A percentile compares a stretch with the other conserved stretches of the same genome.
These are phyloP conservation scores for Podospora anserina DNA, from an alignment of 495 filamentous ascomycete species.

Conservation along the genomic window DNA sequence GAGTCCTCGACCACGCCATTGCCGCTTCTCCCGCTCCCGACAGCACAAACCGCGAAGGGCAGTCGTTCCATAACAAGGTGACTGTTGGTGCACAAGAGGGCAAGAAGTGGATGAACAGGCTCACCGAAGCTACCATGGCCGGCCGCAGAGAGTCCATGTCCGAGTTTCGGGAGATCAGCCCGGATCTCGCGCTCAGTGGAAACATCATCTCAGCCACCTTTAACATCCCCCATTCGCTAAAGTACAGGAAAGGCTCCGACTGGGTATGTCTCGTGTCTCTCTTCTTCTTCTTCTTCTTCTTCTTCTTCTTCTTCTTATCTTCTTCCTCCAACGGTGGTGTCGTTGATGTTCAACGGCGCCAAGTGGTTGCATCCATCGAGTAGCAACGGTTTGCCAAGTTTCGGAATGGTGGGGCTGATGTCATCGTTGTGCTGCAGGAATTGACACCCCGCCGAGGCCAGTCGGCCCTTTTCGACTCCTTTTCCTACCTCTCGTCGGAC, in stretches of 20 bases:
- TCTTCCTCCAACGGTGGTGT: not conserved
- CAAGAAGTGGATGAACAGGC: conserved; percentile 59
- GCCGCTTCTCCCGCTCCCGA: conserved; percentile 23
- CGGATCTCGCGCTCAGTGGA: conserved; percentile 68
- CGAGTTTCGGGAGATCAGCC: conserved; percentile 59
- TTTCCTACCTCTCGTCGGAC: conserved; percentile 75
- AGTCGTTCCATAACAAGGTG: conserved; percentile 44
- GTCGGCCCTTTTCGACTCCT: conserved; percentile 84
- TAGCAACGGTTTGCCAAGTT: conserved; percentile 17
- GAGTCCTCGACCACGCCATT: conserved; percentile 30
- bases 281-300: not conserved
- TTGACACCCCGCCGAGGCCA: conserved; percentile 74
- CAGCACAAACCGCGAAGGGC: conserved; percentile 16
- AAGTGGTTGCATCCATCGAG: not conserved
- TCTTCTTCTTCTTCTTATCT: not conserved
- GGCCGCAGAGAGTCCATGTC: conserved; percentile 48
- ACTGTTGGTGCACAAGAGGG: conserved; percentile 53
- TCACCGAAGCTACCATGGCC: conserved; percentile 52
- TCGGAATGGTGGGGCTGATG: conserved; percentile 31
- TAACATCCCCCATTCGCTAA: conserved; percentile 73
- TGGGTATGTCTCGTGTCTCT: conserved; percentile 57
- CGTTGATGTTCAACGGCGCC: not conserved
- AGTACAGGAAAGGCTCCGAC: conserved; percentile 61
- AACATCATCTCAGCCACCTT: conserved; percentile 85
- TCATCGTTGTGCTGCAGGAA: conserved; percentile 48